Evolutionary conservation across 2,329 filamentous ascomycete genomes (phyloP).

Genomic region (Claviceps cyperi): DNA sequence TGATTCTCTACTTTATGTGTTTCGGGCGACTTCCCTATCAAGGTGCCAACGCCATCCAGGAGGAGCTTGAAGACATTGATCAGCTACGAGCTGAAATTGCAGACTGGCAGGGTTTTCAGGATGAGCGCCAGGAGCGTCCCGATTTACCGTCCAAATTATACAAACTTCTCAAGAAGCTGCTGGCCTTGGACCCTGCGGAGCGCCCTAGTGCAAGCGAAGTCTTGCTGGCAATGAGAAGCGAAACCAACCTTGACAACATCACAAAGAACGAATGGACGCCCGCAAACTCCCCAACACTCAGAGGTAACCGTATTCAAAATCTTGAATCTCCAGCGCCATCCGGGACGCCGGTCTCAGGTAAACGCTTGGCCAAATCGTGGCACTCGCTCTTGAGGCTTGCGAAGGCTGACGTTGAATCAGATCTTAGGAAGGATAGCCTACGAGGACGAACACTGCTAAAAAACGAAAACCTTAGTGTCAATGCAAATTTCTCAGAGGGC

Average conservation of each 20-base stretch:
- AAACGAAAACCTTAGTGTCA: not conserved
- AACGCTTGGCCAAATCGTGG: not conserved
- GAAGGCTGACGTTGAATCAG: slow-evolving; percentile 10
- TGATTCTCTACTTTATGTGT: slow-evolving; percentile 98
- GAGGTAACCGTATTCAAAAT: slow-evolving; percentile 35
- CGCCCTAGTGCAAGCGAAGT: slow-evolving; percentile 81
- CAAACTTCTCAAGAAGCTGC: slow-evolving; percentile 62
- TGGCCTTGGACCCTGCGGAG: slow-evolving; percentile 62
- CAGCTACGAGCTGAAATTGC: slow-evolving; percentile 73
- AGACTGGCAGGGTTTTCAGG: slow-evolving; percentile 74
- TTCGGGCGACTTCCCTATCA: slow-evolving; percentile 79
- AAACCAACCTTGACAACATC: slow-evolving; percentile 35
- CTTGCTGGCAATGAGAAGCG: slow-evolving; percentile 58
- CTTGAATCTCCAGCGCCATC: slow-evolving; percentile 38
- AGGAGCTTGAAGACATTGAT: slow-evolving; percentile 86
- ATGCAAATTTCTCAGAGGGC: slow-evolving; percentile 13
- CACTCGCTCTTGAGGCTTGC: not conserved
- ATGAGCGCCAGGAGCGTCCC: slow-evolving; percentile 56
- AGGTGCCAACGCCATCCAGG: slow-evolving; percentile 70
- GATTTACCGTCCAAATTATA: slow-evolving; percentile 83
- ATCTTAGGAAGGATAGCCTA: slow-evolving; percentile 16
- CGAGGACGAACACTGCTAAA: slow-evolving; percentile 6
- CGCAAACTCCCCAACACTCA: slow-evolving; percentile 25
- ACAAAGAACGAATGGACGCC: slow-evolving; percentile 19
- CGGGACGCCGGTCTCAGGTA: slow-evolving; percentile 33